phyloP scores from a whole-genome alignment of 129 eudicot genomes.

The Oenanthe sinensis region DNA sequence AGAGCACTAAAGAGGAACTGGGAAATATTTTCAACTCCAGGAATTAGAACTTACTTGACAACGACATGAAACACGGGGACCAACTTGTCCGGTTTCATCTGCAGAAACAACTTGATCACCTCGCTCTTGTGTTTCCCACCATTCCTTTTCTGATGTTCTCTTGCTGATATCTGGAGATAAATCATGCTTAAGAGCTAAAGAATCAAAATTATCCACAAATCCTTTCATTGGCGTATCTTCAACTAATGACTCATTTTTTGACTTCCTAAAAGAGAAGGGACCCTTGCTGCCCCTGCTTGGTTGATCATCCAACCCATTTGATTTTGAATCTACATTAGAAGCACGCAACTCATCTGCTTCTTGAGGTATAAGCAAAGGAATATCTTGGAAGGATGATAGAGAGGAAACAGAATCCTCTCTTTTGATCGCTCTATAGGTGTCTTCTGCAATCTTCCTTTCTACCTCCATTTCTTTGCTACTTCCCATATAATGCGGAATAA shows the following conservation, averaged over 20 bases:
- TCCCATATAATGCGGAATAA: slow-evolving; percentile 95
- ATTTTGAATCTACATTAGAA: slow-evolving; percentile 27
- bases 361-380: slow-evolving; percentile 85
- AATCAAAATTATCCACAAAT: slow-evolving; percentile 68
- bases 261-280: slow-evolving; percentile 59
- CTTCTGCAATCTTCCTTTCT: slow-evolving; percentile 22
- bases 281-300: slow-evolving; percentile 41
- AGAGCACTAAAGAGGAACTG: background rate
- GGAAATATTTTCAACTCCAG: background rate
- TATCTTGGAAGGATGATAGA: slow-evolving; percentile 62
- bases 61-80: slow-evolving; percentile 85
- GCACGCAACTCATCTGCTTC: slow-evolving; percentile 47
- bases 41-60: slow-evolving; percentile 62
- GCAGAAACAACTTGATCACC: slow-evolving; percentile 71
- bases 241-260: slow-evolving; percentile 37
- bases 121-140: slow-evolving; percentile 93
- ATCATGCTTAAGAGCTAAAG: slow-evolving; percentile 17
- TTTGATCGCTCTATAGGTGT: slow-evolving; percentile 26
- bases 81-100: slow-evolving; percentile 89
- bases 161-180: slow-evolving; percentile 30
- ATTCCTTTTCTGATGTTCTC: slow-evolving; percentile 52
- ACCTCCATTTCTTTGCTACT: slow-evolving; percentile 35
- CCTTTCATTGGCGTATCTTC: slow-evolving; percentile 83
- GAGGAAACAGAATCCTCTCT: slow-evolving; percentile 65
- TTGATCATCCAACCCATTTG: slow-evolving; percentile 44